These are phyloP conservation scores for Tirmania nivea DNA, from an alignment of 495 filamentous ascomycete genomes.

Conservation along the genomic window DNA sequence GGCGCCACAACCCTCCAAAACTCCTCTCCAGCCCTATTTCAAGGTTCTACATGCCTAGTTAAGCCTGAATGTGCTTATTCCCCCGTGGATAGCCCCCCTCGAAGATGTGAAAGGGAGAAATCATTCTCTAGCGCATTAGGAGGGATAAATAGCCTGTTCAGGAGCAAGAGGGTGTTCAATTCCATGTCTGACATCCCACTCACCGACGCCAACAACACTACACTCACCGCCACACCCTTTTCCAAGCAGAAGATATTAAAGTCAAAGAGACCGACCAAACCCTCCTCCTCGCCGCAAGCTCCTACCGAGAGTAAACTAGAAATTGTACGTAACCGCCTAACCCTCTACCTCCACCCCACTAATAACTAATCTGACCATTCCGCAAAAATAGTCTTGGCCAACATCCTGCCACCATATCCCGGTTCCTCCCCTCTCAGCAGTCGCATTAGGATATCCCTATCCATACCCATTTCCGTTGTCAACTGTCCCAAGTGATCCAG, in stretches of 20 bases:
- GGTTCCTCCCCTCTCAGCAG: constrained; percentile 9
- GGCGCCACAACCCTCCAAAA: too few species aligned
- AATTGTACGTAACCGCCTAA: neutral
- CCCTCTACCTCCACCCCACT: neutral
- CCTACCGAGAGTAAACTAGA: neutral
- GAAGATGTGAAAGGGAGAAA: too few species aligned
- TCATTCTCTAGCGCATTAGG: too few species aligned
- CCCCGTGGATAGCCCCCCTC: neutral
- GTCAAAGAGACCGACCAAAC: neutral
- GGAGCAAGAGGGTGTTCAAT: too few species aligned
- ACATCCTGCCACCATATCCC: constrained; percentile 15
- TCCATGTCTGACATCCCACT: too few species aligned
- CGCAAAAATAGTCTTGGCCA: constrained; percentile 11
- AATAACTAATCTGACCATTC: too few species aligned
- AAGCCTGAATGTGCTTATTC: neutral
- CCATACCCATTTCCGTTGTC: constrained; percentile 6
- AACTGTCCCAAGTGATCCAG: neutral
- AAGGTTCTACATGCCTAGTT: neutral
- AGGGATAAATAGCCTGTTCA: too few species aligned
- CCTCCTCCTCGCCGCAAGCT: neutral
- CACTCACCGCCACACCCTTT: too few species aligned
- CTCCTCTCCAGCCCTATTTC: neutral
- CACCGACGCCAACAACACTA: too few species aligned
- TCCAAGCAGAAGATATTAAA: neutral
- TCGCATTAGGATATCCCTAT: constrained; percentile 14